Base-by-base conservation (phyloP, 108 stramenopile species). In the Discostella stelligeroides region DNA sequence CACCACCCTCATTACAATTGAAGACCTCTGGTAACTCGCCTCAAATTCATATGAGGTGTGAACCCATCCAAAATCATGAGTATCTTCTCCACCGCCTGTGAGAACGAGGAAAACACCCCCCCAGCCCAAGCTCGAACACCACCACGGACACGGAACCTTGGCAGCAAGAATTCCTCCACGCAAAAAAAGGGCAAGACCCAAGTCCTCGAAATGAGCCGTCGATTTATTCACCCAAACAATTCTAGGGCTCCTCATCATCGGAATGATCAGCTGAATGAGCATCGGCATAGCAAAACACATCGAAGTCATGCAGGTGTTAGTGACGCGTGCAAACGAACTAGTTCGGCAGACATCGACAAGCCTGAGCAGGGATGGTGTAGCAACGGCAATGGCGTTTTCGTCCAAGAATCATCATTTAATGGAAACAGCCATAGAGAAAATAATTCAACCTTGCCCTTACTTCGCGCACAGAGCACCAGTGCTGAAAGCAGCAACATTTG, bases 41-140 rank as follows among this genome's bases (percentile, higher is more conserved):
- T 25, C 0, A 49, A 49, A 49, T 0, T 18, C 6, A 49, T 46
- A 21, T 18, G 28, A 54, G 53, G 25, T 7, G 27, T 4, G 18
- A 18, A 30, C 12, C 0, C 10, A 41, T 10, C 11, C 1, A 38
- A 41, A 58, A 58, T 20, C 17, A 61, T 20, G 9, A 66, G 53
- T 46, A 60, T 28, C 46, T 59, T 59, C 47, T 57, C 60, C 0
- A 57, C 68, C 46, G 59, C 53, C 58, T 34, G 40, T 11, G 68
- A 70, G 58, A 70, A 58, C 58, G 59, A 70, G 34, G 68, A 70
- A 49, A 70, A 70, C 29, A 47, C 39, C 38, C 54, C 47, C 11
- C 30, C 62, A 63, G 9, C 56, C 0, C 40, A 34, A 40, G 40
- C 40, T n/a, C n/a, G n/a, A 30, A 29, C 40, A 17, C 20, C 27